phyloP scores from a whole-genome alignment of 2,329 filamentous ascomycete genomes.

The Botrytis elliptica region DNA sequence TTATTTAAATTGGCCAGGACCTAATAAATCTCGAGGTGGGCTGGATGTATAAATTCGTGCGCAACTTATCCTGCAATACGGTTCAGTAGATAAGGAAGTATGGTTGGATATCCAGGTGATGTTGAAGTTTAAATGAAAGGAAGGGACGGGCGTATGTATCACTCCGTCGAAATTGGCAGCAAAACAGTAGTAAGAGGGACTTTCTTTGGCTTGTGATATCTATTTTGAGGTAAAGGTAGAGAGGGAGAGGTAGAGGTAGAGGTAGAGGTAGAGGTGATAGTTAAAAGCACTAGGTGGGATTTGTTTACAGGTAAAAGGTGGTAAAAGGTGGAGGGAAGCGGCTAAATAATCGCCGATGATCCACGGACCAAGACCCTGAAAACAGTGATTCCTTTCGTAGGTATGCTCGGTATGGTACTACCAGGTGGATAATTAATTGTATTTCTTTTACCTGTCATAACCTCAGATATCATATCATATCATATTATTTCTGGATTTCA shows the following conservation, averaged over 20 bases:
- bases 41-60: neutral
- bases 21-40: conserved; percentile 5
- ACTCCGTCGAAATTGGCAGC: neutral
- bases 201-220: conserved; percentile 5
- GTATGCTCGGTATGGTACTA: too few relatives aligned
- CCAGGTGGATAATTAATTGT: neutral
- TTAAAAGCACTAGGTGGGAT: neutral
- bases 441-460: neutral
- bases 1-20: conserved; percentile 1
- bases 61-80: neutral
- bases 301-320: neutral
- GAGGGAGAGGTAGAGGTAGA: neutral
- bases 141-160: neutral
- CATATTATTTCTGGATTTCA: neutral
- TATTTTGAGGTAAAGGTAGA: neutral
- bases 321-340: neutral
- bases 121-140: neutral
- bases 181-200: neutral
- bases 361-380: neutral
- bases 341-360: neutral
- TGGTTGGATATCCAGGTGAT: neutral
- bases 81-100: neutral
- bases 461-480: neutral
- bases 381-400: neutral
- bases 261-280: neutral